phyloP scores from a whole-genome alignment of 192 early-diverging fungal species.

The Irineochytrium annulatum region DNA sequence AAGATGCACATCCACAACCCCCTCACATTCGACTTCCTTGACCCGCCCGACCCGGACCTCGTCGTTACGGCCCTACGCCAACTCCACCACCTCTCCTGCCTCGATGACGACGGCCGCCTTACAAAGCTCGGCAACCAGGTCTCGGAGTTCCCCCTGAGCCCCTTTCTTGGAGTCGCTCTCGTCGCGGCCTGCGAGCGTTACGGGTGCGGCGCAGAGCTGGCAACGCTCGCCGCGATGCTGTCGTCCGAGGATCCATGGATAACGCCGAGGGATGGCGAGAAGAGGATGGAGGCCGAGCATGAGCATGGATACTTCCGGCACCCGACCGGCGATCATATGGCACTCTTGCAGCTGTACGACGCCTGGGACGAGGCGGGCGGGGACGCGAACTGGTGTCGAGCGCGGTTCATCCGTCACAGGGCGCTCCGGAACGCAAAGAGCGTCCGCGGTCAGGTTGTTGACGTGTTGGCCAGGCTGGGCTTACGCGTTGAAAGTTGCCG shows the following conservation, averaged over 20 bases:
- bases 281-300: slow-evolving; percentile 28
- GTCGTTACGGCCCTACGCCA: slow-evolving; percentile 38
- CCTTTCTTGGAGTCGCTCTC: slow-evolving; percentile 38
- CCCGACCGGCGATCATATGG: slow-evolving; percentile 50
- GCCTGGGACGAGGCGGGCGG: slow-evolving; percentile 31
- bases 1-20: slow-evolving; percentile 53
- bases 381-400: slow-evolving; percentile 35
- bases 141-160: slow-evolving; percentile 42
- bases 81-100: slow-evolving; percentile 47
- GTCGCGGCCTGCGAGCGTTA: slow-evolving; percentile 35
- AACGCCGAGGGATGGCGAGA: slow-evolving; percentile 28
- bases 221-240: slow-evolving; percentile 49
- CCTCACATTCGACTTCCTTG: slow-evolving; percentile 59
- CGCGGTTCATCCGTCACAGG: slow-evolving; percentile 41
- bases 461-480: slow-evolving; percentile 29
- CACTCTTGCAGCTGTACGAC: slow-evolving; percentile 40
- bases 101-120: slow-evolving; percentile 43
- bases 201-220: slow-evolving; percentile 40
- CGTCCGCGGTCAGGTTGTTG: slow-evolving; percentile 41
- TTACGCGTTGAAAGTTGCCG: slow-evolving; percentile 15
- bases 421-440: slow-evolving; percentile 45
- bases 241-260: slow-evolving; percentile 45
- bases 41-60: slow-evolving; percentile 45
- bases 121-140: slow-evolving; percentile 42
- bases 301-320: slow-evolving; percentile 24